Conservation (phyloP, 352 stramenopile species). For the Phytophthora foliorum region DNA sequence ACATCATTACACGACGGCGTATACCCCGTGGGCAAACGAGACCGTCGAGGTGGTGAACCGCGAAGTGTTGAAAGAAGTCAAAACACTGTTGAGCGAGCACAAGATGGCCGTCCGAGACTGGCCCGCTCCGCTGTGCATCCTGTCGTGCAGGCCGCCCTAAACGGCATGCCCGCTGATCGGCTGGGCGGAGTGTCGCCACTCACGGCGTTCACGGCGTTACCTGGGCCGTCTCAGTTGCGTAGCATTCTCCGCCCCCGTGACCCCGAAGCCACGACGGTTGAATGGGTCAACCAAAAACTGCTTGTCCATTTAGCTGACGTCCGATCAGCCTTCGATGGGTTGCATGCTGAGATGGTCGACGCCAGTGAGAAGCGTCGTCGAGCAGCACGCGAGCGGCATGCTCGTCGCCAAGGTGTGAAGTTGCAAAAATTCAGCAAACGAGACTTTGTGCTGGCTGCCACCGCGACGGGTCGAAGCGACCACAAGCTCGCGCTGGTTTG, state of each 20-base stretch:
- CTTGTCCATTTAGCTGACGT: not conserved
- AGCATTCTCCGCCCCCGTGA: not conserved
- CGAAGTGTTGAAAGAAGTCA: not conserved
- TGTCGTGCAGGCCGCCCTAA: slow-evolving; percentile 21
- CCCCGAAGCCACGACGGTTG: not conserved
- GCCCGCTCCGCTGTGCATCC: slow-evolving; percentile 10
- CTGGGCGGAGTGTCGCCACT: slow-evolving; percentile 1
- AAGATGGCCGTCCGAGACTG: not conserved
- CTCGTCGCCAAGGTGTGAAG: slow-evolving; percentile 5
- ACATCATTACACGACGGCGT: slow-evolving; percentile 11
- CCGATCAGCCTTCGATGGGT: slow-evolving; percentile 4
- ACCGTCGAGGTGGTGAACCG: slow-evolving; percentile 15
- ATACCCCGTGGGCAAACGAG: slow-evolving; percentile 9
- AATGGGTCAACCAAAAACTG: slow-evolving; percentile 16
- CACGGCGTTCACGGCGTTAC: slow-evolving; percentile 23
- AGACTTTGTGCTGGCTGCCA: slow-evolving; percentile 27
- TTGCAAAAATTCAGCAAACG: slow-evolving; percentile 17
- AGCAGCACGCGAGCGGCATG: not conserved
- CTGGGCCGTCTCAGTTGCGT: too few relatives aligned
- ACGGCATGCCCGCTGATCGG: slow-evolving; percentile 13
- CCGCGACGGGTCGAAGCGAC: not conserved
- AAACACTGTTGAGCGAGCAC: not conserved
- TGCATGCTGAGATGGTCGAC: not conserved
- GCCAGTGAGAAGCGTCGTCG: slow-evolving; percentile 9
- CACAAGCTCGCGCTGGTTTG: slow-evolving; percentile 30